phyloP scores from a whole-genome alignment of 495 filamentous ascomycete genomes.

The Hypoxylon cercidicola region DNA sequence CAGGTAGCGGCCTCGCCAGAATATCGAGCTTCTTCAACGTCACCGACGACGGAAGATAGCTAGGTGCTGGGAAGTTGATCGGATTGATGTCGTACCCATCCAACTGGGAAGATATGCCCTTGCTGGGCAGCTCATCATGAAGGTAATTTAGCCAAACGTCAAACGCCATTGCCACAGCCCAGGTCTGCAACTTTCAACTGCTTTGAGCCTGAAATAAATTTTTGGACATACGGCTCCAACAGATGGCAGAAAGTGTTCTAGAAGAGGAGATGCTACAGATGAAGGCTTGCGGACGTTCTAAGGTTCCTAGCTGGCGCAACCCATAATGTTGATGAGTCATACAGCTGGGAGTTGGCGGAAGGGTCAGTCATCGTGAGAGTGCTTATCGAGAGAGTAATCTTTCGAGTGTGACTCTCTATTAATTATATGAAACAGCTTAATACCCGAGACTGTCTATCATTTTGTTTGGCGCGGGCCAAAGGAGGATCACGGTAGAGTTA shows the following conservation, averaged over 20 bases:
- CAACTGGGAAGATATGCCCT: constrained; percentile 40
- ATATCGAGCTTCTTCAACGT: constrained; percentile 48
- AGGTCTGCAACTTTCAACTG: constrained; percentile 36
- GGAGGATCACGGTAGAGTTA: too few relatives aligned
- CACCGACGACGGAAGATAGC: constrained; percentile 45
- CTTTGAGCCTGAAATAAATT: constrained; percentile 2
- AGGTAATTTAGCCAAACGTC: constrained; percentile 32
- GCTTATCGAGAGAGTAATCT: too few relatives aligned
- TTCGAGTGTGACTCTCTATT: too few relatives aligned
- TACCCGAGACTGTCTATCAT: too few relatives aligned
- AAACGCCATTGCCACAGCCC: constrained; percentile 41
- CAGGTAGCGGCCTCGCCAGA: constrained; percentile 45
- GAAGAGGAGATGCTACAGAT: constrained; percentile 36
- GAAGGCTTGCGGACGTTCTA: constrained; percentile 35
- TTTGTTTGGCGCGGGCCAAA: too few relatives aligned
- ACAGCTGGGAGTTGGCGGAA: too few relatives aligned
- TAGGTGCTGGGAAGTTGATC: constrained; percentile 44
- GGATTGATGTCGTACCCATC: constrained; percentile 54
- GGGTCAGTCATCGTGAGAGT: too few relatives aligned
- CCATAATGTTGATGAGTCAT: constrained; percentile 14
- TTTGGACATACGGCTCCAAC: constrained; percentile 23
- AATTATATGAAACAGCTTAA: too few relatives aligned
- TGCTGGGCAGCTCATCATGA: constrained; percentile 21
- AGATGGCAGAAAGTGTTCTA: constrained; percentile 38
- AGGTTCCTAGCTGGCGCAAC: constrained; percentile 35